phyloP scores from a whole-genome alignment of 805 yeast species.

The Suhomyces emberorum region DNA sequence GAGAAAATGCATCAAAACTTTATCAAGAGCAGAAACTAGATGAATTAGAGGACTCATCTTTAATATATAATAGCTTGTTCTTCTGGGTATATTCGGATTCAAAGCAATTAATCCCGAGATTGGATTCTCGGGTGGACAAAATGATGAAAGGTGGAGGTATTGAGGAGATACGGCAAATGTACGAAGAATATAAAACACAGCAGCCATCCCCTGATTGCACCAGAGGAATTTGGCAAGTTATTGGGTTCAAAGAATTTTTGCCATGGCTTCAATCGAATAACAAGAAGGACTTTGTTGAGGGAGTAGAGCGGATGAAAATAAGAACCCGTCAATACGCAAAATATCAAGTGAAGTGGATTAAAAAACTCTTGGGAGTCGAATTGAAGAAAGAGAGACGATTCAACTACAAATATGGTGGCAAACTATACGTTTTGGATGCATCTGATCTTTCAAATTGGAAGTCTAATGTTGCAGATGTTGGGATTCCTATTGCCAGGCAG shows the following conservation, averaged over 20 bases:
- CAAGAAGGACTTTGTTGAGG: slow-evolving; percentile 30
- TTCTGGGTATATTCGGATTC: slow-evolving; percentile 81
- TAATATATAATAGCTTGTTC: slow-evolving; percentile 61
- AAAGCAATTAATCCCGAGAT: slow-evolving; percentile 51
- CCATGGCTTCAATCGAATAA: slow-evolving; percentile 52
- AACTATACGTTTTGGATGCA: slow-evolving; percentile 70
- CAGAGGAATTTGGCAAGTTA: slow-evolving; percentile 88
- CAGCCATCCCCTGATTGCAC: slow-evolving; percentile 49
- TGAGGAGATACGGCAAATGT: slow-evolving; percentile 64
- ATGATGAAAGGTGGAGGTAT: slow-evolving; percentile 74
- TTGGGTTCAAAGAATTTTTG: slow-evolving; percentile 86
- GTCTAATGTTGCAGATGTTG: slow-evolving; percentile 51
- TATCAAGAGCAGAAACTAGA: slow-evolving; percentile 57
- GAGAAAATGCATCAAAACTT: slow-evolving; percentile 64
- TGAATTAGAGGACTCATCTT: slow-evolving; percentile 41
- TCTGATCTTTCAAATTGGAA: slow-evolving; percentile 67
- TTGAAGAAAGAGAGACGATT: slow-evolving; percentile 45
- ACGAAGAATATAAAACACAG: slow-evolving; percentile 37
- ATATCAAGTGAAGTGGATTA: slow-evolving; percentile 88
- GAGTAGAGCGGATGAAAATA: slow-evolving; percentile 75
- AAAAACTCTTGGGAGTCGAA: slow-evolving; percentile 63
- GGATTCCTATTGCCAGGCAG: slow-evolving; percentile 45
- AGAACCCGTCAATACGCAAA: slow-evolving; percentile 85
- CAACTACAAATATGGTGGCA: slow-evolving; percentile 55
- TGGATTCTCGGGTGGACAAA: slow-evolving; percentile 77